A percentile compares a stretch with the other conserved stretches of the same genome.
Conservation (phyloP, 768 basidiomycete genomes). For the Clathrus columnatus region DNA sequence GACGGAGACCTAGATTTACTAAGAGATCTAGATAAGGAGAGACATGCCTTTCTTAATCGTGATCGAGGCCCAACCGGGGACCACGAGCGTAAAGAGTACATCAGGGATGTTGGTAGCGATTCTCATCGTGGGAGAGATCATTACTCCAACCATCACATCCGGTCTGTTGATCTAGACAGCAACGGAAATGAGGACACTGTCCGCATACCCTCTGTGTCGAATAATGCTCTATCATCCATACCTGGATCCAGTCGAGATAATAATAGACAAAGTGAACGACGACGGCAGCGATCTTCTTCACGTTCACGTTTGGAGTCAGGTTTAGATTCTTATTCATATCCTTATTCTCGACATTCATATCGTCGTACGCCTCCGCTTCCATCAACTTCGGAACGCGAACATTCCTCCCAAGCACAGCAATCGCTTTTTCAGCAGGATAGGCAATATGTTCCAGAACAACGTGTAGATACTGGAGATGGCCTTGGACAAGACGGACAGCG, state of each 20-base stretch:
- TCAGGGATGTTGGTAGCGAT: background rate
- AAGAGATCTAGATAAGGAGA: background rate
- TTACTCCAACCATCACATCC: too few relatives aligned
- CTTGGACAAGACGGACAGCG: too few relatives aligned
- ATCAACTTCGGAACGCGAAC: background rate
- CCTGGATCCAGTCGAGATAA: background rate
- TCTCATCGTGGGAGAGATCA: background rate
- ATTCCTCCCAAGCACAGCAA: background rate
- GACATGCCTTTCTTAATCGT: background rate
- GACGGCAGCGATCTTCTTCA: background rate
- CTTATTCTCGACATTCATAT: background rate
- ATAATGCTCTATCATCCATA: background rate
- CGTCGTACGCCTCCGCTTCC: background rate
- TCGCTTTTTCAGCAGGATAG: too few relatives aligned
- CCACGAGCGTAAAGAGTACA: background rate
- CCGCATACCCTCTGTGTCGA: too few relatives aligned
- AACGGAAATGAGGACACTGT: background rate
- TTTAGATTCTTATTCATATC: background rate
- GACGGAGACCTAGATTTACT: background rate
- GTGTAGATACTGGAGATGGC: too few relatives aligned
- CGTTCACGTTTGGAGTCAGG: background rate
- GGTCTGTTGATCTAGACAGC: background rate
- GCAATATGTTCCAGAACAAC: too few relatives aligned
- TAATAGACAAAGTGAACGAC: background rate
- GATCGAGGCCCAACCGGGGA: background rate